phyloP scores from a whole-genome alignment of 129 eudicot species.

The Tanacetum coccineum region DNA sequence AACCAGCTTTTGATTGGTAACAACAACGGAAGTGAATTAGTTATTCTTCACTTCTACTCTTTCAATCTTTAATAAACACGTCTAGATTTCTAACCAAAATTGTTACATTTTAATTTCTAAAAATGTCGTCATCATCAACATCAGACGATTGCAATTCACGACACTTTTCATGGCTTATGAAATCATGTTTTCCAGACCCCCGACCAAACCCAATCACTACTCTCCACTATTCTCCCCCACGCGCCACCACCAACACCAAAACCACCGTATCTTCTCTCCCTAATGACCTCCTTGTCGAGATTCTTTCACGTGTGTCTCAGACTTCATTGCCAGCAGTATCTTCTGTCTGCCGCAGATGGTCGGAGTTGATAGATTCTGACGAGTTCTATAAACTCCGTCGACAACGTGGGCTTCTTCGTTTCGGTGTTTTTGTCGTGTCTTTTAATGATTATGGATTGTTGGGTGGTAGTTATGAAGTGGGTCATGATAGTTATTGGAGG shows the following conservation, averaged over 20 bases:
- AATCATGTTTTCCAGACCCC: too few species aligned
- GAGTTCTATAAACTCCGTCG: conserved; percentile 58
- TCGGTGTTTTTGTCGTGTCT: conserved; percentile 54
- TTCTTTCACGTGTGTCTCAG: conserved; percentile 51
- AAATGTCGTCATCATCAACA: too few species aligned
- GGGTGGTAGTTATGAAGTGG: conserved; percentile 32
- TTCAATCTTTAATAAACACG: too few species aligned
- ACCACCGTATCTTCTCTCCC: conserved; percentile 74
- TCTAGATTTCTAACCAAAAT: too few species aligned
- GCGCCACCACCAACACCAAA: conserved; percentile 19
- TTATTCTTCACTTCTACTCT: too few species aligned
- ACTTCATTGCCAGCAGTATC: conserved; percentile 54
- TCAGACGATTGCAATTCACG: too few species aligned
- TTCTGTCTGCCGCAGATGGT: conserved; percentile 67
- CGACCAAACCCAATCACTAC: too few species aligned
- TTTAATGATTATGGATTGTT: conserved; percentile 36
- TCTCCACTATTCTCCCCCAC: too few species aligned
- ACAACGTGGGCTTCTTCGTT: conserved; percentile 46
- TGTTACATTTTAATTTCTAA: too few species aligned
- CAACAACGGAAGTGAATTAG: too few species aligned
- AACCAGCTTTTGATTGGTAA: too few species aligned
- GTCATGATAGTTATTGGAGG: conserved; percentile 42
- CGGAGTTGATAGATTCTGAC: conserved; percentile 46
- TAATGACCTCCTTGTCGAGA: conserved; percentile 62
- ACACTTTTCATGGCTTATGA: too few species aligned